phyloP scores from a whole-genome alignment of 1,139 yeast genomes.

The Debaryomyces subglobosus region DNA sequence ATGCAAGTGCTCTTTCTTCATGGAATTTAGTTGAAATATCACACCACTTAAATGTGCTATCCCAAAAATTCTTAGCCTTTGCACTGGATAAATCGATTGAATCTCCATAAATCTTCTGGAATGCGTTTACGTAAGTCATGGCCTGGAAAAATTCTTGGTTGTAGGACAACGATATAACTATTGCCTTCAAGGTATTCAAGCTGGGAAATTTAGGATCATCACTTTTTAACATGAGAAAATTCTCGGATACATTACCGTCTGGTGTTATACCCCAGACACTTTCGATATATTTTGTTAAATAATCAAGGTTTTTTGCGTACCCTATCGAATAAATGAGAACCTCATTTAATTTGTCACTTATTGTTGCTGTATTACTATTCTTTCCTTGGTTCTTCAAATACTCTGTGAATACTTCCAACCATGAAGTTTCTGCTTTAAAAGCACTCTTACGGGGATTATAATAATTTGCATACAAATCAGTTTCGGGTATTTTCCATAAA shows the following conservation, averaged over 20 bases:
- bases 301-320: constrained; percentile 27
- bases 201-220: constrained; percentile 32
- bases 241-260: constrained; percentile 22
- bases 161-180: constrained; percentile 35
- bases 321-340: constrained; percentile 40
- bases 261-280: constrained; percentile 36
- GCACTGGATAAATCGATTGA: constrained; percentile 24
- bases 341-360: constrained; percentile 27
- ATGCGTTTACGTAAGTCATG: constrained; percentile 38
- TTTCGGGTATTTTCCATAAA: constrained; percentile 31
- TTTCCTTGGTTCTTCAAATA: constrained; percentile 18
- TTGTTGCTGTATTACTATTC: constrained; percentile 17
- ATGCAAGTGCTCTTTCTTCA: constrained; percentile 29
- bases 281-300: constrained; percentile 31
- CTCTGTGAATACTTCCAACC: constrained; percentile 28
- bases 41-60: constrained; percentile 40
- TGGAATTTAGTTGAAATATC: constrained; percentile 33
- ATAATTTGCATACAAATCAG: constrained; percentile 22
- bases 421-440: constrained; percentile 22
- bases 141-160: constrained; percentile 35
- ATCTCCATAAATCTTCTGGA: constrained; percentile 32
- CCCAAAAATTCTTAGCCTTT: constrained; percentile 37
- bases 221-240: constrained; percentile 9
- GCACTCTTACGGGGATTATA: constrained; percentile 22
- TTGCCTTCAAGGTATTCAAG: constrained; percentile 28